phyloP scores from a whole-genome alignment of 768 basidiomycete species.

The Mycena olivaceomarginata region DNA sequence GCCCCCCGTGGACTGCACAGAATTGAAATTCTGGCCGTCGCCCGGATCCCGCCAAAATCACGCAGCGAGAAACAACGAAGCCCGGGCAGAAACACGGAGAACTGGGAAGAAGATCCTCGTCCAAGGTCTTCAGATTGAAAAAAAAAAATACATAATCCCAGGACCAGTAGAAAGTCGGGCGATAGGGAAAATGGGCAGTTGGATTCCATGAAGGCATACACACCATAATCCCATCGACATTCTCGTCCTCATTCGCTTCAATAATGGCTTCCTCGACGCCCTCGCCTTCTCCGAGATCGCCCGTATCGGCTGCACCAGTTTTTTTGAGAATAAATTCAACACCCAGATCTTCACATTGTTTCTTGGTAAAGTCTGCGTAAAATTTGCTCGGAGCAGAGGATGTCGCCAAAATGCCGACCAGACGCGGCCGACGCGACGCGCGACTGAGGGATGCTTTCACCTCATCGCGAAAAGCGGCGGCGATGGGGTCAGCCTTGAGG shows the following conservation, averaged over 20 bases:
- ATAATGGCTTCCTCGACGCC: conserved; percentile 98
- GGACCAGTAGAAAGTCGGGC: too few species aligned
- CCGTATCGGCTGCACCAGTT: conserved; percentile 78
- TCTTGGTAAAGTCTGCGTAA: conserved; percentile 94
- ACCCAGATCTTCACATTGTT: conserved; percentile 92
- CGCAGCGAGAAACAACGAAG: too few species aligned
- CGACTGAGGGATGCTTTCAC: conserved; percentile 69
- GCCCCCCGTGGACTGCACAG: too few species aligned
- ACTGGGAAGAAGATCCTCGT: too few species aligned
- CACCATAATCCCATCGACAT: conserved; percentile 97
- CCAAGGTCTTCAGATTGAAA: too few species aligned
- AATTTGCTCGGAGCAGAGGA: conserved; percentile 85
- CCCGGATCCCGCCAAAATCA: too few species aligned
- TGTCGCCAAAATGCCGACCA: conserved; percentile 95
- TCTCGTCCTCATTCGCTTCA: conserved; percentile 92
- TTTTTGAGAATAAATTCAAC: conserved; percentile 89
- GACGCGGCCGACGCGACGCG: conserved; percentile 72
- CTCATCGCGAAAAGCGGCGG: conserved; percentile 82
- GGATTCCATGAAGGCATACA: conserved; percentile 43
- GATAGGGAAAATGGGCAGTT: too few species aligned
- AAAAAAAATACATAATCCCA: too few species aligned
- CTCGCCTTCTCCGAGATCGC: conserved; percentile 82
- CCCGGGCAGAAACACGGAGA: too few species aligned
- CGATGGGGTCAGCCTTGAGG: conserved; percentile 87
- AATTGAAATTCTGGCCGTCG: too few species aligned